phyloP scores from a whole-genome alignment of 139 green algal species.

The Spirogloea muscicola region DNA sequence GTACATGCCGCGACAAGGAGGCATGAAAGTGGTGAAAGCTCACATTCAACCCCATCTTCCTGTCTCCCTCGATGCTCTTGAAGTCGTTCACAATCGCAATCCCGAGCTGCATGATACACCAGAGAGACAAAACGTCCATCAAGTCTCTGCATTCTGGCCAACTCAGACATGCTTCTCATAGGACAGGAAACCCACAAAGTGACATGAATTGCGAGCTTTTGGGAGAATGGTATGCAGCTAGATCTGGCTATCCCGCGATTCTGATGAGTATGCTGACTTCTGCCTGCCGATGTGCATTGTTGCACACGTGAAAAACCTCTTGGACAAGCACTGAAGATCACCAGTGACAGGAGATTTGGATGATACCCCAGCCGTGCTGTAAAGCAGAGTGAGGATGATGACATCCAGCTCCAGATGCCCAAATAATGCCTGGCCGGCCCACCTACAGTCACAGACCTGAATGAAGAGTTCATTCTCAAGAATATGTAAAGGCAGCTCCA shows the following conservation, averaged over 20 bases:
- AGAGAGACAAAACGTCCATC: not conserved
- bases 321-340: not conserved
- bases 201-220: too few relatives aligned
- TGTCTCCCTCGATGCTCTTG: constrained; percentile 93
- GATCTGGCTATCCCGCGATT: too few relatives aligned
- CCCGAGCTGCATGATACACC: constrained; percentile 60
- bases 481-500: too few relatives aligned
- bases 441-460: constrained; percentile 30
- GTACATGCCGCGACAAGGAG: too few relatives aligned
- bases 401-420: constrained; percentile 85
- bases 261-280: too few relatives aligned
- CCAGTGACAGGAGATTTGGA: not conserved
- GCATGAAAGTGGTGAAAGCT: too few relatives aligned
- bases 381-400: constrained; percentile 91
- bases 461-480: too few relatives aligned
- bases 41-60: constrained; percentile 51
- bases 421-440: constrained; percentile 81
- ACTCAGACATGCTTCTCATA: too few relatives aligned
- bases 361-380: constrained; percentile 82
- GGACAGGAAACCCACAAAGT: too few relatives aligned
- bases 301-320: not conserved
- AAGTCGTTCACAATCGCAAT: constrained; percentile 99
- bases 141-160: too few relatives aligned
- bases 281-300: too few relatives aligned
- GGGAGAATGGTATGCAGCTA: too few relatives aligned